Conservation (phyloP, 441 rosid species). For the Mallotus japonicus region DNA sequence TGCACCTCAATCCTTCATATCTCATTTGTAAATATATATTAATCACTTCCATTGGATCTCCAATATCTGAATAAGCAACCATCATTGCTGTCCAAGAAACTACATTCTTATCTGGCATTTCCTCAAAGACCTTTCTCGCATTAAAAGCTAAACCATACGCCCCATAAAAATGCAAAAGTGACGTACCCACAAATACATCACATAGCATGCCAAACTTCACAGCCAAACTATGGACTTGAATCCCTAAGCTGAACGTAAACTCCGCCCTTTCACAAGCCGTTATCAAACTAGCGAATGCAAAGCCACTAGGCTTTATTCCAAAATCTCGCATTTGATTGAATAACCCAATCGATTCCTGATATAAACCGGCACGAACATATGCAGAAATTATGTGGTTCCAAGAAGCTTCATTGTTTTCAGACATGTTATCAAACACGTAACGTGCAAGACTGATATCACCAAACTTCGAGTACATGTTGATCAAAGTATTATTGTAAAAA, state of each 20-base stretch:
- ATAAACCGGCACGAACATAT: conserved; percentile 49
- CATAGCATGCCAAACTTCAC: conserved; percentile 50
- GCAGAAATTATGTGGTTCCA: conserved; percentile 88
- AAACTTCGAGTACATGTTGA: conserved; percentile 56
- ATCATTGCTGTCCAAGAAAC: conserved; percentile 95
- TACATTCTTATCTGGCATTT: conserved; percentile 75
- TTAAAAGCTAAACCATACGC: conserved; percentile 41
- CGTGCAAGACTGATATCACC: conserved; percentile 47
- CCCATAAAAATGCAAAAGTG: conserved; percentile 77
- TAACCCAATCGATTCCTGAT: conserved; percentile 41
- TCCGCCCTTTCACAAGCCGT: conserved; percentile 72
- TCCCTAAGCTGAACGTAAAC: conserved; percentile 56
- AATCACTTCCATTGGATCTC: conserved; percentile 52
- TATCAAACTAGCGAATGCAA: conserved; percentile 67
- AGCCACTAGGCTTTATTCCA: conserved; percentile 55
- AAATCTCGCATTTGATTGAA: conserved; percentile 43
- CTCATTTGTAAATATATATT: conserved; percentile 50
- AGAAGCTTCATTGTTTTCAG: conserved; percentile 57
- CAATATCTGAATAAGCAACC: conserved; percentile 59
- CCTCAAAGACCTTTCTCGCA: conserved; percentile 67
- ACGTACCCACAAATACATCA: conserved; percentile 81
- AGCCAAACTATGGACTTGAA: conserved; percentile 62
- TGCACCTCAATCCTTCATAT: conserved; percentile 51
- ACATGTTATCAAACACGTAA: conserved; percentile 69
- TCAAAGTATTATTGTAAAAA: conserved; percentile 54